Evolutionary conservation across 148 eudicot genomes (phyloP), one percentile per base, ranked within the genome.

Genomic region (Heliosperma pusillum): DNA sequence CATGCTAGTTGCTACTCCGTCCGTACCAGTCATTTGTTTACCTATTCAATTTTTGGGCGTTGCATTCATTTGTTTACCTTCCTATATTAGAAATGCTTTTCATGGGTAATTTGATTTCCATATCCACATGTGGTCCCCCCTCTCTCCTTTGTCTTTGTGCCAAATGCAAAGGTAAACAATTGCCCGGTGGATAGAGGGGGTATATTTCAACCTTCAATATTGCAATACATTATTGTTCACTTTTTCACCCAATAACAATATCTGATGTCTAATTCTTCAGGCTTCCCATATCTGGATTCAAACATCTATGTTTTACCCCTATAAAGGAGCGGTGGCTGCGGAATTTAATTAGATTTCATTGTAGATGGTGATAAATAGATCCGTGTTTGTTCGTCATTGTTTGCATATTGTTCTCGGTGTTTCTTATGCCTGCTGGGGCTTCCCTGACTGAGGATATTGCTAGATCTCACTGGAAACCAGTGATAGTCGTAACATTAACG

Each of bases 401-500:
- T 44, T 26, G 64, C 22, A 20, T 8, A 10, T 70, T 22, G 15
- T 19, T 36, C 8, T 36, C 9, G 10, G 19, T 44, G 59, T 21
- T 44, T 10, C 61, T 66, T 58, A 30, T 62, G 44, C 69, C 53
- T 50, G 44, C 26, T 59, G 71, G 40, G 58, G 77, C 62, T 36
- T 69, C 69, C 73, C n/a, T 69, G 74, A 45, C 50, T 70, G 50
- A 42, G 21, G 47, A 74, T 69, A 40, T 30, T 60, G 17, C 55
- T 63, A 36, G 55, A 53, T 44, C 47, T 68, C 75, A 66, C 4
- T 22, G 36, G 40, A 70, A 57, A 67, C 61, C 56, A 20, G 30
- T 74, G 61, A 33, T 55, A 69, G 56, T 42, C 53, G 78, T 80
- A 80, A 76, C 76, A 75, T 20, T 70, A 63, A 64, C 52, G 30